Evolutionary conservation across 2,329 filamentous ascomycete genomes (phyloP).

Genomic region (Sporothrix humicola): DNA sequence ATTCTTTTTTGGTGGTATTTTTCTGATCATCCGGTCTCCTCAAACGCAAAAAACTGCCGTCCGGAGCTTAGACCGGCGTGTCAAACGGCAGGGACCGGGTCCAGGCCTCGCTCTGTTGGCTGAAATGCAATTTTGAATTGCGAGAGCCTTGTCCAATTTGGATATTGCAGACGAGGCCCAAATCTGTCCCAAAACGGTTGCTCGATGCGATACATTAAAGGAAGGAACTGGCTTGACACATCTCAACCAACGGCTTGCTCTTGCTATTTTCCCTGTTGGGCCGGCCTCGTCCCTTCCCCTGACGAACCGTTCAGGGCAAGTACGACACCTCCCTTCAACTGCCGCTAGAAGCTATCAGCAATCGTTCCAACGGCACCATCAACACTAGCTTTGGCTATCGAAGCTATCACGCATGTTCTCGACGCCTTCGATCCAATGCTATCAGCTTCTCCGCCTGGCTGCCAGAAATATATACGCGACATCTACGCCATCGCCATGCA

Average conservation of each 20-base stretch:
- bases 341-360: conserved; percentile 23
- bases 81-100: neutral
- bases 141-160: neutral
- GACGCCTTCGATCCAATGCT: conserved; percentile 19
- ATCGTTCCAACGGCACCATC: neutral
- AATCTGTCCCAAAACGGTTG: neutral
- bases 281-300: neutral
- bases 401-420: conserved; percentile 17
- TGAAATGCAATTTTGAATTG: neutral
- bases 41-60: neutral
- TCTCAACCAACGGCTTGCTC: conserved; percentile 2
- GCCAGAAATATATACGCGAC: neutral
- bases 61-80: neutral
- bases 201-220: neutral
- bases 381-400: conserved; percentile 25
- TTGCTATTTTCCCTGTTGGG: neutral
- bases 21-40: neutral
- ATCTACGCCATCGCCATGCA: neutral
- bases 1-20: neutral
- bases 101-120: neutral
- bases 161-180: conserved; percentile 15
- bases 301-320: neutral
- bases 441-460: neutral
- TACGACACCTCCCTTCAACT: conserved; percentile 1
- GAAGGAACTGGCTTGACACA: neutral